Conservation (phyloP, 2,329 filamentous ascomycete genomes). For the Colletotrichum sp. region DNA sequence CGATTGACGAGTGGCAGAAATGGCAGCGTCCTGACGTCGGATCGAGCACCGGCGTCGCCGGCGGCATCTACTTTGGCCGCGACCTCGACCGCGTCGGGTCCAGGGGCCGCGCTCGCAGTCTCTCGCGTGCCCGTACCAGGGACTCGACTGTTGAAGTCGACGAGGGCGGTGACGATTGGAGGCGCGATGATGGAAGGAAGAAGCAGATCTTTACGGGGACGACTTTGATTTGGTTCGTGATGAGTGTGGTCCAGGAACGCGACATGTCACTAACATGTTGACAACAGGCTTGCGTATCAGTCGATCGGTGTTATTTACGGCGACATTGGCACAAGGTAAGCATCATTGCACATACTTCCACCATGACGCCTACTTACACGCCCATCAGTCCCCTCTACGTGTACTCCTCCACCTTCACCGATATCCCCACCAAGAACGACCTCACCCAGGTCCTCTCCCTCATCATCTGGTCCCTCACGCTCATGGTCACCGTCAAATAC, state of each 20-base stretch:
- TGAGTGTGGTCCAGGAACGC: accelerated
- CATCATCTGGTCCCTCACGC: conserved; percentile 71
- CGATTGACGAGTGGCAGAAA: background rate
- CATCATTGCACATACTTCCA: conserved; percentile 16
- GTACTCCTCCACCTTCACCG: conserved; percentile 70
- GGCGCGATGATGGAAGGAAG: conserved; percentile 34
- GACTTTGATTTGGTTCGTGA: conserved; percentile 35
- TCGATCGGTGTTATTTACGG: conserved; percentile 72
- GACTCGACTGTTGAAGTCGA: conserved; percentile 30
- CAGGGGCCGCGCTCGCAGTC: conserved; percentile 26
- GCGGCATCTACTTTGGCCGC: conserved; percentile 26
- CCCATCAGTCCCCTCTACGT: conserved; percentile 67
- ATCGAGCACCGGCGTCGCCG: conserved; percentile 18
- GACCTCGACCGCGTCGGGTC: conserved; percentile 19
- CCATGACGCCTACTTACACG: background rate
- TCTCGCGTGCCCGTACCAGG: conserved; percentile 25
- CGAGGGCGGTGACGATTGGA: conserved; percentile 34
- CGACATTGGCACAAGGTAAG: conserved; percentile 61
- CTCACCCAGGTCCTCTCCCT: conserved; percentile 70
- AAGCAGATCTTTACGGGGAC: conserved; percentile 41
- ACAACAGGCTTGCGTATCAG: conserved; percentile 63
- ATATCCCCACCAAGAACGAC: conserved; percentile 59
- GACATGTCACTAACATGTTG: background rate
- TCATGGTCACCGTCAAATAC: conserved; percentile 76
- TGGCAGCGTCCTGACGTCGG: conserved; percentile 10